These are phyloP conservation scores for Pythium grandisporangium DNA, from an alignment of 352 stramenopile genomes.

Conservation along the genomic window DNA sequence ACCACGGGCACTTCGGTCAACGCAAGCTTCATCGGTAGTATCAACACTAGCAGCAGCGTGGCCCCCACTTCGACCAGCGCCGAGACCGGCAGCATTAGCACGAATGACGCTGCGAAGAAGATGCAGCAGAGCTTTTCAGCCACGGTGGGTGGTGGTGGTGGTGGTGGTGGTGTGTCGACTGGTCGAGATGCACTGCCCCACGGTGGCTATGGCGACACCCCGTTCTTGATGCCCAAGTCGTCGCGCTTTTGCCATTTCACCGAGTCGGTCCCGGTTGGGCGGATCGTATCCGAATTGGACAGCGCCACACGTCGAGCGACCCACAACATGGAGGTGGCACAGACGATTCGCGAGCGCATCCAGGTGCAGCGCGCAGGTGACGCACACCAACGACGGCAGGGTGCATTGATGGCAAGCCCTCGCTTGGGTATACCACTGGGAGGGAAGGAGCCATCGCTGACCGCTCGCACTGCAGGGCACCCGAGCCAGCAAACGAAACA, in stretches of 20 bases:
- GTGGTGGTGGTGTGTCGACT: too few species aligned
- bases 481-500: not conserved
- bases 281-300: slow-evolving; percentile 62
- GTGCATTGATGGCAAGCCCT: slow-evolving; percentile 25
- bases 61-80: not conserved
- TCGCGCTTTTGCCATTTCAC: slow-evolving; percentile 43
- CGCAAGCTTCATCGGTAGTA: too few species aligned
- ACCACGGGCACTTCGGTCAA: not conserved
- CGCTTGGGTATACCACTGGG: slow-evolving; percentile 16
- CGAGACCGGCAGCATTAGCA: not conserved
- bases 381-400: slow-evolving; percentile 23
- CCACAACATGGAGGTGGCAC: slow-evolving; percentile 56
- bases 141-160: not conserved
- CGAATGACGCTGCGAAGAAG: slow-evolving; percentile 15
- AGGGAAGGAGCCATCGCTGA: slow-evolving; percentile 1
- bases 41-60: not conserved
- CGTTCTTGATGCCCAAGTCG: slow-evolving; percentile 33
- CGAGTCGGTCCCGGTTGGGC: slow-evolving; percentile 44
- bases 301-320: slow-evolving; percentile 43
- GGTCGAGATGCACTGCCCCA: too few species aligned
- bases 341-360: slow-evolving; percentile 56
- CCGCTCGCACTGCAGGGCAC: not conserved
- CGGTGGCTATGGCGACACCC: too few species aligned
- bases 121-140: slow-evolving; percentile 37
- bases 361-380: slow-evolving; percentile 21